A percentile compares a stretch with the other conserved stretches of the same genome.
Evolutionary conservation across 139 green algal species (phyloP).

Genomic region (Nannochloris sp.): DNA sequence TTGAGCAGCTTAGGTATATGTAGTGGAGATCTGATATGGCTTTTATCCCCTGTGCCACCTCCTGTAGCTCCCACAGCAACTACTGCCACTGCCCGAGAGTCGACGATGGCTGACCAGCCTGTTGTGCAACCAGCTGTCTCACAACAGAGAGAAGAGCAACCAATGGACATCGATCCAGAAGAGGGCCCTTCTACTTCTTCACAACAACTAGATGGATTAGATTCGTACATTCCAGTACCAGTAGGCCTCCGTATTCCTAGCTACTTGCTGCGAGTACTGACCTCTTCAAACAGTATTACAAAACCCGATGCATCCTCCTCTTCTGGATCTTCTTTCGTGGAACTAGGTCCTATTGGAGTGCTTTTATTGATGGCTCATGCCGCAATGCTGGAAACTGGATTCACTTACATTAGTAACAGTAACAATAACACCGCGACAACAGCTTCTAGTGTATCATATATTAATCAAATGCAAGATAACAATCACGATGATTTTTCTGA

Average conservation of each 20-base stretch:
- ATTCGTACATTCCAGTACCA: not conserved
- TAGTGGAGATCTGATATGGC: conserved; percentile 35
- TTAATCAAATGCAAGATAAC: too few species aligned
- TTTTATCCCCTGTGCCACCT: not conserved
- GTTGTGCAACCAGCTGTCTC: not conserved
- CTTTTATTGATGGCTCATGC: conserved; percentile 35
- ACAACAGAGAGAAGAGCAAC: not conserved
- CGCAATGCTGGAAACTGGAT: conserved; percentile 35
- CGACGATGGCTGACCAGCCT: too few species aligned
- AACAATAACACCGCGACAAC: not conserved
- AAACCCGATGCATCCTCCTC: too few species aligned
- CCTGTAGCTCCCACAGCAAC: not conserved
- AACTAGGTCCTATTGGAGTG: too few species aligned
- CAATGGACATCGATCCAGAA: not conserved
- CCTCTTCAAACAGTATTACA: too few species aligned
- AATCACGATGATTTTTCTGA: too few species aligned
- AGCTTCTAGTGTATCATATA: too few species aligned
- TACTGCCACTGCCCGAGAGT: not conserved
- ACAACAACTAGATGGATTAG: not conserved
- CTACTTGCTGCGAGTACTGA: conserved; percentile 18
- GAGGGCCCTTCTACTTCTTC: not conserved
- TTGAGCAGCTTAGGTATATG: conserved; percentile 19
- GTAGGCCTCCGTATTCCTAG: not conserved
- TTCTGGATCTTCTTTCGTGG: too few species aligned
- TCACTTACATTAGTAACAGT: not conserved